Evolutionary conservation across 148 eudicot genomes (phyloP).

Genomic region (Linanthus parryae): DNA sequence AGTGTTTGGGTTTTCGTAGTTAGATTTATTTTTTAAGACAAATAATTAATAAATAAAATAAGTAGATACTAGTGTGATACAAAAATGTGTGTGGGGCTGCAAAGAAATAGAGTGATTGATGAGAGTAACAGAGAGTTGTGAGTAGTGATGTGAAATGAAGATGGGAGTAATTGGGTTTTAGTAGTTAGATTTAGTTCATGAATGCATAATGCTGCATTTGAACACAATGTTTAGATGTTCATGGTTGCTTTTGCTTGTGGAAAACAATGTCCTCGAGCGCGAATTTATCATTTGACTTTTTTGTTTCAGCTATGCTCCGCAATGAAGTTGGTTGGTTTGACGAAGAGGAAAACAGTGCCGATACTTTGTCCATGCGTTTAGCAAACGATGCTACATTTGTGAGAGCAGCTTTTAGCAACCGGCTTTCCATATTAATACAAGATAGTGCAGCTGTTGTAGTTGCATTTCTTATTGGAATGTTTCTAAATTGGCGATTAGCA

Average conservation of each 20-base stretch:
- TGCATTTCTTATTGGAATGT: slow-evolving; percentile 82
- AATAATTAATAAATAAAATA: too few relatives aligned
- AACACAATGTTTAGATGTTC: too few relatives aligned
- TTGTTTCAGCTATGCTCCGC: slow-evolving; percentile 77
- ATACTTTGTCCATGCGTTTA: slow-evolving; percentile 92
- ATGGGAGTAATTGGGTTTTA: not conserved
- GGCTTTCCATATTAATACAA: slow-evolving; percentile 92
- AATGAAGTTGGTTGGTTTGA: slow-evolving; percentile 99
- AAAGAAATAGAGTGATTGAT: too few relatives aligned
- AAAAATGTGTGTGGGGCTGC: too few relatives aligned
- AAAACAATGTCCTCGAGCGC: not conserved
- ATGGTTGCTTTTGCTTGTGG: not conserved
- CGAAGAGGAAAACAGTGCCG: slow-evolving; percentile 94
- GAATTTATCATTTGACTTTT: not conserved
- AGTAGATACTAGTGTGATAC: too few relatives aligned
- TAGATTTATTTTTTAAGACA: too few relatives aligned
- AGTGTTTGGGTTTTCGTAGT: too few relatives aligned
- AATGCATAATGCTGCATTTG: not conserved
- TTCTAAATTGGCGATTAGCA: slow-evolving; percentile 88
- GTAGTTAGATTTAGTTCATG: not conserved
- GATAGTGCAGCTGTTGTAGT: slow-evolving; percentile 92
- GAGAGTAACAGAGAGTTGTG: too few relatives aligned
- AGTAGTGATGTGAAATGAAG: too few relatives aligned
- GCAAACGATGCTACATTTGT: slow-evolving; percentile 99
- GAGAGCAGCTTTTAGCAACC: slow-evolving; percentile 99